Evolutionary conservation across 495 filamentous ascomycete species (phyloP), one percentile per base, ranked within the genome.

Genomic region (Penicillium coffeae): DNA sequence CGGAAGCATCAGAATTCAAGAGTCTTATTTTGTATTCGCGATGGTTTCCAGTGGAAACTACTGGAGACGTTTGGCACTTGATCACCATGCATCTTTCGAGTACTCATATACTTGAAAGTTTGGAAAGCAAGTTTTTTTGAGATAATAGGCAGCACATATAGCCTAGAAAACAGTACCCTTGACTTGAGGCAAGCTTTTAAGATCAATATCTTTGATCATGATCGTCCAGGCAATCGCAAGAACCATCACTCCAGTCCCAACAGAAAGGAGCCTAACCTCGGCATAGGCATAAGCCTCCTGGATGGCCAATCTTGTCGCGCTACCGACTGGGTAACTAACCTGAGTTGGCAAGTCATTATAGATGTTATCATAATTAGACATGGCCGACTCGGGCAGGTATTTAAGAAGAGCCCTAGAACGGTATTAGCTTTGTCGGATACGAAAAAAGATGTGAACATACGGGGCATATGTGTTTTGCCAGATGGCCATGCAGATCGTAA

Each of bases 381-480:
- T 47, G 2, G 43, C 55, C 7, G 48, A 66, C 42, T 60, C 61
- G 0, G 86, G 86, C 1, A 89, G 72, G 42, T 79, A 71, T 37
- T 69, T n/a, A n/a, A n/a, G n/a, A n/a, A n/a, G n/a, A n/a, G n/a
- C n/a, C n/a, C n/a, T n/a, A n/a, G n/a, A n/a, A n/a, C n/a, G n/a
- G n/a, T n/a, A n/a, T n/a, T n/a, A n/a, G n/a, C n/a, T n/a, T n/a
- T n/a, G n/a, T n/a, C n/a, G n/a, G n/a, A n/a, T n/a, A n/a, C n/a
- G n/a, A n/a, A n/a, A n/a, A n/a, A n/a, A n/a, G n/a, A n/a, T n/a
- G n/a, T n/a, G n/a, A n/a, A n/a, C n/a, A n/a, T n/a, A n/a, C n/a
- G n/a, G n/a, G n/a, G n/a, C n/a, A n/a, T 86, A 81, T 22, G 74
- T 67, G 54, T 72, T 68, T 14, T 73, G 80, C 81, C 83, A 87